Conservation (phyloP, 2,329 filamentous ascomycete genomes). For the Stromatinia cepivora region DNA sequence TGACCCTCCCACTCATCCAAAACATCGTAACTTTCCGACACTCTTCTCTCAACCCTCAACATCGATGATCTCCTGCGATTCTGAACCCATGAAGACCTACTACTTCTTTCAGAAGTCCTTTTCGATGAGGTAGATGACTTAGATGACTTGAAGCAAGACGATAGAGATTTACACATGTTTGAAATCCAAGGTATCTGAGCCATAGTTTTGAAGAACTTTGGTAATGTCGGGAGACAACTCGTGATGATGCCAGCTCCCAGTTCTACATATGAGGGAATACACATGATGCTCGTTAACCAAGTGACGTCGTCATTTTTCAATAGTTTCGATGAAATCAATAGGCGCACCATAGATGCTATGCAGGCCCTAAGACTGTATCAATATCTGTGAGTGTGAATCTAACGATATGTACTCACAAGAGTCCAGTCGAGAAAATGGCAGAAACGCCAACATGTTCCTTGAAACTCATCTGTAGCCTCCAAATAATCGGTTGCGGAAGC, state of each 20-base stretch:
- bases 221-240: not conserved
- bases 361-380: not conserved
- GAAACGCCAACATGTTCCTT: conserved; percentile 13
- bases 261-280: conserved; percentile 9
- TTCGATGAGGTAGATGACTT: not conserved
- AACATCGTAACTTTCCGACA: not conserved
- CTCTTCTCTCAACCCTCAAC: not conserved
- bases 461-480: conserved; percentile 10
- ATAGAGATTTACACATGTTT: not conserved
- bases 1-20: not conserved
- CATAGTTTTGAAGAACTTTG: conserved; percentile 4
- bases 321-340: not conserved
- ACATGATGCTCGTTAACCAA: conserved; percentile 2
- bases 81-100: not conserved
- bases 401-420: not conserved
- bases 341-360: conserved; percentile 4
- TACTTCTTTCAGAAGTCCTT: not conserved
- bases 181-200: not conserved
- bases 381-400: not conserved
- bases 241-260: not conserved
- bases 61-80: not conserved
- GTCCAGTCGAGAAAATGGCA: conserved; percentile 1
- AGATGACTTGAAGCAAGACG: not conserved
- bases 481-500: not conserved
- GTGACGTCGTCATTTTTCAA: not conserved